These are phyloP conservation scores for Mollisiaceae sp. DNA, from an alignment of 2,329 filamentous ascomycete genomes.

Conservation along the genomic window DNA sequence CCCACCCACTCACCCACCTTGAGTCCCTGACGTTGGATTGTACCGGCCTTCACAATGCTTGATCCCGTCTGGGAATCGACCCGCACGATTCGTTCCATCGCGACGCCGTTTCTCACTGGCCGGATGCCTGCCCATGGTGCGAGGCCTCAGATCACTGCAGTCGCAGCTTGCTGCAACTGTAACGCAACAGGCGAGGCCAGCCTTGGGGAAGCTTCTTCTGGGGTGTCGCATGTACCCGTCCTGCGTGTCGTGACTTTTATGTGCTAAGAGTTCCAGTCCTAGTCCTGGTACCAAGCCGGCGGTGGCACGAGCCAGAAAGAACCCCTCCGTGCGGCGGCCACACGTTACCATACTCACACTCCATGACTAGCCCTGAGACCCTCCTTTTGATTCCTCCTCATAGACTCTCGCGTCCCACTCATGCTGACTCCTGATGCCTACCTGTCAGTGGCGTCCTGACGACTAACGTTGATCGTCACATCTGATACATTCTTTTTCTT, in stretches of 20 bases:
- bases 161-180: slow-evolving; percentile 10
- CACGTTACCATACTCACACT: slow-evolving; percentile 13
- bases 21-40: too few relatives aligned
- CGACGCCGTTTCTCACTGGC: not conserved
- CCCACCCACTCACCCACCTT: too few relatives aligned
- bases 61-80: slow-evolving; percentile 21
- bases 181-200: slow-evolving; percentile 10
- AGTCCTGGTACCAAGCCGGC: not conserved
- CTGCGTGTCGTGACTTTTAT: slow-evolving; percentile 9
- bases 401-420: slow-evolving; percentile 9
- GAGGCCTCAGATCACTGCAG: slow-evolving; percentile 22
- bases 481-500: slow-evolving; percentile 32
- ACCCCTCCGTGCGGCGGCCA: slow-evolving; percentile 11
- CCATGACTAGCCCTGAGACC: slow-evolving; percentile 21
- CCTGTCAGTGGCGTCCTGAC: slow-evolving; percentile 22
- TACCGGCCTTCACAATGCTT: slow-evolving; percentile 19
- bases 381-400: not conserved
- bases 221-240: slow-evolving; percentile 17
- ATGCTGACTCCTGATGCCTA: slow-evolving; percentile 25
- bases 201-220: slow-evolving; percentile 9
- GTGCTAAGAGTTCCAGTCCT: slow-evolving; percentile 3
- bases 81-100: slow-evolving; percentile 12
- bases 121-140: not conserved
- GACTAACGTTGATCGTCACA: slow-evolving; percentile 25
- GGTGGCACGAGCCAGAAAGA: slow-evolving; percentile 17